Base-by-base conservation (phyloP, 768 basidiomycete species). In the Collybiopsis luxurians region DNA sequence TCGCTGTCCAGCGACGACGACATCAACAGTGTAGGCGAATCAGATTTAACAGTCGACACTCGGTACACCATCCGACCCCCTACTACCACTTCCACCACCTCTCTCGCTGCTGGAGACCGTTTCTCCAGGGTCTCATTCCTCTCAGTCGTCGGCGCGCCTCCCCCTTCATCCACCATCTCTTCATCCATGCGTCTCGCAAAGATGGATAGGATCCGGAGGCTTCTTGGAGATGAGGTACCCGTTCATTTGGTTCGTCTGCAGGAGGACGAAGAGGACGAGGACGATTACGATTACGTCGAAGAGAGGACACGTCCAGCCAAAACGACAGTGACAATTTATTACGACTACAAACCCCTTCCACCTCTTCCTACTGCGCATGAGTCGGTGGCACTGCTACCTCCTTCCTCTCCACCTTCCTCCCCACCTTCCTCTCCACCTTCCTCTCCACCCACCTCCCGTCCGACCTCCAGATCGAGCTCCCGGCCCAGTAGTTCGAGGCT, bases 201-300 rank as follows among this genome's bases (percentile, higher is more conserved):
- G 68, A 82, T 90, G 76, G 85, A 86, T 48, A 74, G 81, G 30
- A 71, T 90, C 49, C 75, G 82, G 51, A 80, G 77, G 63, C 84
- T 71, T 61, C 76, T 90, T 2, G 88, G 88, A 0, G 76, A 86
- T 19, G 81, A 78, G 26, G 81, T 89, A 21, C 88, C 87, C 6
- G 60, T 78, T 1, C 75, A 81, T 36, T 76, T 87, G 28, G 82
- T 89, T 50, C 87, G 87, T 69, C 78, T 83, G 30, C 13, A 34
- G 4, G 4, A 38, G 4, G 53, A 55, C 5, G 53, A 58, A 2
- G 23, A 43, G 15, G 23, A 53, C 17, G 43, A 58, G 23, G 9
- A 42, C 21, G 13, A 55, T 38, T 15, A 24, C 3, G 26, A 34
- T 13, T 26, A 24, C 31, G 19, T 34, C 19, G 5, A 27, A 26